These are phyloP conservation scores for Colletotrichum sp. DNA, from an alignment of 2,329 filamentous ascomycete genomes.

Conservation along the genomic window DNA sequence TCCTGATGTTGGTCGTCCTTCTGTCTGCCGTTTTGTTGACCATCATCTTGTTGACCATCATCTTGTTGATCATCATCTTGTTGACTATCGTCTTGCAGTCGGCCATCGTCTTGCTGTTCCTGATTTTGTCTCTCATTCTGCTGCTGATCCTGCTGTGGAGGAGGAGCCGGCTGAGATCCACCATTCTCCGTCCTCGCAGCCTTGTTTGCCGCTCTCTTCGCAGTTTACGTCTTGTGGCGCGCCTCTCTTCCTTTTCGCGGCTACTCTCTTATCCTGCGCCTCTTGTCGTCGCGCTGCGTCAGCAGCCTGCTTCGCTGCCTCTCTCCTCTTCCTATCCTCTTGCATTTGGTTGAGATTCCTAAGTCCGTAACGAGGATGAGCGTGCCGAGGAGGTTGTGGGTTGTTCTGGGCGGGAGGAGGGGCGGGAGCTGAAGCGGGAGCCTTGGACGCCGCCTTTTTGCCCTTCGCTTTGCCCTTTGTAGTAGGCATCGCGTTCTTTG, in stretches of 20 bases:
- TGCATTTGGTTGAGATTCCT: background rate
- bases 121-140: no score
- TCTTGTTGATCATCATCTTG: no score
- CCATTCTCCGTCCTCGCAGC: no score
- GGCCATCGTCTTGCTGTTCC: background rate
- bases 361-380: background rate
- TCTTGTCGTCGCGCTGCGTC: background rate
- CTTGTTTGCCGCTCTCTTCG: no score
- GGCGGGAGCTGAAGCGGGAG: background rate
- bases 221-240: no score
- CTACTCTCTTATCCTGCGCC: background rate
- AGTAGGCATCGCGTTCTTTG: background rate
- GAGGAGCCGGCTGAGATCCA: no score
- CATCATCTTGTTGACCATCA: fast-evolving
- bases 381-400: background rate
- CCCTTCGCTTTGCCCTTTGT: background rate
- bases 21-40: no score
- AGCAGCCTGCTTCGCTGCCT: background rate
- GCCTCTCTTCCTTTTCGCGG: background rate
- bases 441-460: background rate
- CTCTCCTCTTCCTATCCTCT: background rate
- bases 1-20: no score
- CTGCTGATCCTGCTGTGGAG: no score
- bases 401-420: fast-evolving
- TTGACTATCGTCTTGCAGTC: no score